Conservation (phyloP, 139 green algal species). For the Yamagishiella unicocca region DNA sequence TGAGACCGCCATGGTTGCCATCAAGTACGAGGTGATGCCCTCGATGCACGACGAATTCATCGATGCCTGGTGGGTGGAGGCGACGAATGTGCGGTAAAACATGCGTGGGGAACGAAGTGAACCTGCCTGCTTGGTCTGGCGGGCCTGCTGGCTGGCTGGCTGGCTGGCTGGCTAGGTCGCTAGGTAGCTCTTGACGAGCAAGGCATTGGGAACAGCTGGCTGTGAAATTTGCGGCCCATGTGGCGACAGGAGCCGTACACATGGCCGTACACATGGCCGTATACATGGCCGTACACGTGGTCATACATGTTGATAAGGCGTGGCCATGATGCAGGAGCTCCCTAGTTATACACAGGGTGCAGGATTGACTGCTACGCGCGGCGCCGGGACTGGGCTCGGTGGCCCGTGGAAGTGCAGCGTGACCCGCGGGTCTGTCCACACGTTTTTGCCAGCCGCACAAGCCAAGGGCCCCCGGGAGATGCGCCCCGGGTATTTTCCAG, state of each 20-base stretch:
- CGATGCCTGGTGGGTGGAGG: constrained; percentile 7
- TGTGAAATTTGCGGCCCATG: neutral
- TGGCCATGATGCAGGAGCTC: no score
- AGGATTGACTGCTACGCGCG: no score
- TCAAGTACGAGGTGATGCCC: constrained; percentile 44
- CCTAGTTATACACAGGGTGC: no score
- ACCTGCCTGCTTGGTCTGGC: neutral
- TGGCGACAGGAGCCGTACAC: neutral
- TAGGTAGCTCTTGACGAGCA: neutral
- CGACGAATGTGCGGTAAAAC: no score
- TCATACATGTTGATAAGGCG: no score
- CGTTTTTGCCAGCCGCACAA: no score
- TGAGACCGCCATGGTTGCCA: neutral
- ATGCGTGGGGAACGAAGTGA: neutral
- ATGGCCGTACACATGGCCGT: no score
- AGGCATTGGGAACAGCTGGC: neutral
- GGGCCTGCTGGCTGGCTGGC: neutral
- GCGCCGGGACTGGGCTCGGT: no score
- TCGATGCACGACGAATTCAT: constrained; percentile 24
- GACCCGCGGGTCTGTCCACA: no score
- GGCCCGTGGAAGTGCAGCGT: no score
- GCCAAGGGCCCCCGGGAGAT: neutral
- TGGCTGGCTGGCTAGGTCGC: neutral
- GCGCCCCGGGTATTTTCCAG: neutral
- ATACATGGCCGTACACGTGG: no score